phyloP scores from a whole-genome alignment of 495 filamentous ascomycete genomes.

The Penicillium bovifimosum region DNA sequence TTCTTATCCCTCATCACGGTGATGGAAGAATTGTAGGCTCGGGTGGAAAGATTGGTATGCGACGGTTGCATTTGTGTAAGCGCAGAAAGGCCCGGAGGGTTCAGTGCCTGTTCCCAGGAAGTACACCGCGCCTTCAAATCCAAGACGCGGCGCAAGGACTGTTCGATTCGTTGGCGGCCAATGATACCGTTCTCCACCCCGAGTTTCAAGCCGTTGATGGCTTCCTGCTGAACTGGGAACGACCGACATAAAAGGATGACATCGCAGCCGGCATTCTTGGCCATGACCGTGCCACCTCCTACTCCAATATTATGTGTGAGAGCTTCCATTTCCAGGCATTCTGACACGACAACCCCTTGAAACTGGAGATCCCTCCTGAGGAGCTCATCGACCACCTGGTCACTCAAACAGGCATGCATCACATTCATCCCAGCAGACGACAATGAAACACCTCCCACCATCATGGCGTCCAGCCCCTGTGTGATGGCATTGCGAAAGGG shows the following conservation, averaged over 20 bases:
- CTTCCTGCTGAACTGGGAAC: constrained; percentile 80
- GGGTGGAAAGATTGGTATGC: constrained; percentile 71
- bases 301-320: constrained; percentile 86
- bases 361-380: constrained; percentile 78
- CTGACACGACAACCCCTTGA: constrained; percentile 84
- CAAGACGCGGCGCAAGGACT: constrained; percentile 69
- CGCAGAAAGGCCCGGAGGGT: constrained; percentile 64
- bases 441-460: constrained; percentile 86
- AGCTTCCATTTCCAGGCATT: constrained; percentile 94
- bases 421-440: constrained; percentile 81
- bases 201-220: constrained; percentile 75
- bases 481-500: constrained; percentile 82
- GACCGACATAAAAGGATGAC: constrained; percentile 78
- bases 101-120: constrained; percentile 76
- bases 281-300: constrained; percentile 90
- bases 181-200: constrained; percentile 84
- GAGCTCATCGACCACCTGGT: constrained; percentile 83
- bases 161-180: constrained; percentile 63
- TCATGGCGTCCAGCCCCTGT: constrained; percentile 83
- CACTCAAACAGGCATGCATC: constrained; percentile 86
- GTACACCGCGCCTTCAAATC: constrained; percentile 71
- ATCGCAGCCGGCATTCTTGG: constrained; percentile 87
- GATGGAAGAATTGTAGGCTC: constrained; percentile 80
- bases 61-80: constrained; percentile 73
- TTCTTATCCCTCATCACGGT: constrained; percentile 81